phyloP scores from a whole-genome alignment of 2,329 filamentous ascomycete species.

The Aspergillus carbonarius region DNA sequence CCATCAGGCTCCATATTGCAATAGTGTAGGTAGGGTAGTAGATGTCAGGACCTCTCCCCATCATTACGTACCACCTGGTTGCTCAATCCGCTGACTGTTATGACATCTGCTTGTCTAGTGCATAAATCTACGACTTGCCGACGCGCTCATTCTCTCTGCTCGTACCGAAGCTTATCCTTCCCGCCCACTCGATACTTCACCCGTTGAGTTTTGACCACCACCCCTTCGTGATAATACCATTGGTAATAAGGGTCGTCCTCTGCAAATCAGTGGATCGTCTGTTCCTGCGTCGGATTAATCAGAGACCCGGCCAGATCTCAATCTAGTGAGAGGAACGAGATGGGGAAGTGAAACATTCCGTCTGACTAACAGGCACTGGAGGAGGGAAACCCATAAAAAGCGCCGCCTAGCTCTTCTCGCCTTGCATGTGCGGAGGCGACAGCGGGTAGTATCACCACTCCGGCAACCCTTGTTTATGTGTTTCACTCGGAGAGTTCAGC shows the following conservation, averaged over 20 bases:
- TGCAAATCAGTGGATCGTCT: constrained; percentile 9
- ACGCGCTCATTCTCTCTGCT: neutral
- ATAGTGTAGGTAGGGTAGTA: no score
- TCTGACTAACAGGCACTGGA: constrained; percentile 4
- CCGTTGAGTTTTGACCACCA: neutral
- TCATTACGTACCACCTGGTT: neutral
- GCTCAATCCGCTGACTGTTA: neutral
- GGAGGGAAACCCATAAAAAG: neutral
- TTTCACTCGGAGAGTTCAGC: neutral
- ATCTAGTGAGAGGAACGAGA: neutral
- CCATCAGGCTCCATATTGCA: neutral
- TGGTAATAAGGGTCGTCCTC: neutral
- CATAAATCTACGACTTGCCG: neutral
- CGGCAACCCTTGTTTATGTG: neutral
- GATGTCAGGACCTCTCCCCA: neutral
- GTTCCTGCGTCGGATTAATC: constrained; percentile 17
- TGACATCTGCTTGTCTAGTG: neutral
- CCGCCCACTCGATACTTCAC: neutral
- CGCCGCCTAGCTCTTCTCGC: neutral
- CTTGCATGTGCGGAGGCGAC: constrained; percentile 3
- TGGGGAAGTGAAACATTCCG: constrained; percentile 10
- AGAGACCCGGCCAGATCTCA: constrained; percentile 16
- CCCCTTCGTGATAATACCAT: neutral
- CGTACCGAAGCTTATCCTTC: neutral
- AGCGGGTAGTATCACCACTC: neutral